Conservation (phyloP, 2,329 filamentous ascomycete genomes). For the Sporothrix inflata region DNA sequence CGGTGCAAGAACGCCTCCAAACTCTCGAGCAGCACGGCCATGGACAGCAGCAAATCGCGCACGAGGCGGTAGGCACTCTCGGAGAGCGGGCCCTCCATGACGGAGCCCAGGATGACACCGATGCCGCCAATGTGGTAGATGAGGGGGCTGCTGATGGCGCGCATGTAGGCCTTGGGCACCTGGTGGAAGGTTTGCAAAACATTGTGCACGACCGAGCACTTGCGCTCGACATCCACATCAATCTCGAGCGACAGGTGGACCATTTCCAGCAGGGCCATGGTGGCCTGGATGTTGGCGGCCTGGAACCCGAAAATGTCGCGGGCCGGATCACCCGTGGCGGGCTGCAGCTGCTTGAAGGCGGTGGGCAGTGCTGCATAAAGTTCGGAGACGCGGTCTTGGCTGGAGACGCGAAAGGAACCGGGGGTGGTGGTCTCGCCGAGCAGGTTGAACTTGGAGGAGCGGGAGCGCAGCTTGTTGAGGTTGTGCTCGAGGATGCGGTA, state of each 20-base stretch:
- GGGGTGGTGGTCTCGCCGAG: slow-evolving; percentile 29
- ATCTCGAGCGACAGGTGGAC: slow-evolving; percentile 38
- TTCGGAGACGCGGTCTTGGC: slow-evolving; percentile 35
- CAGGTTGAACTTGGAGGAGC: slow-evolving; percentile 30
- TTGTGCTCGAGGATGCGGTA: slow-evolving; percentile 60
- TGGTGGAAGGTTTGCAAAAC: slow-evolving; percentile 39
- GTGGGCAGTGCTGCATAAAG: slow-evolving; percentile 39
- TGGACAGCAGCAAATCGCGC: slow-evolving; percentile 39
- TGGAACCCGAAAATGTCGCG: slow-evolving; percentile 43
- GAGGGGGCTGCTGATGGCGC: slow-evolving; percentile 42
- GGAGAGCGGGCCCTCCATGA: slow-evolving; percentile 41
- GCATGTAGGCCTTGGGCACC: slow-evolving; percentile 38
- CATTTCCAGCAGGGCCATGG: slow-evolving; percentile 42
- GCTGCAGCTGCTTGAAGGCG: slow-evolving; percentile 39
- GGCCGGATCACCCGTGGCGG: slow-evolving; percentile 37
- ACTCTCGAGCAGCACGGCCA: slow-evolving; percentile 40
- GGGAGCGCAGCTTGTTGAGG: slow-evolving; percentile 32
- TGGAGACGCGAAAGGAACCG: slow-evolving; percentile 29
- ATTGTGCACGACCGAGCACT: slow-evolving; percentile 40
- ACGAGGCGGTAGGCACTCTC: slow-evolving; percentile 39
- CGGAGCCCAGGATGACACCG: slow-evolving; percentile 42
- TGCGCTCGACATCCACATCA: slow-evolving; percentile 38
- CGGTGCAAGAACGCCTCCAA: slow-evolving; percentile 32
- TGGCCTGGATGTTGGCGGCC: slow-evolving; percentile 44
- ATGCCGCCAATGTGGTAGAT: slow-evolving; percentile 43